phyloP scores from a whole-genome alignment of 257 asterid genomes.

The Nicotiana paniculata region DNA sequence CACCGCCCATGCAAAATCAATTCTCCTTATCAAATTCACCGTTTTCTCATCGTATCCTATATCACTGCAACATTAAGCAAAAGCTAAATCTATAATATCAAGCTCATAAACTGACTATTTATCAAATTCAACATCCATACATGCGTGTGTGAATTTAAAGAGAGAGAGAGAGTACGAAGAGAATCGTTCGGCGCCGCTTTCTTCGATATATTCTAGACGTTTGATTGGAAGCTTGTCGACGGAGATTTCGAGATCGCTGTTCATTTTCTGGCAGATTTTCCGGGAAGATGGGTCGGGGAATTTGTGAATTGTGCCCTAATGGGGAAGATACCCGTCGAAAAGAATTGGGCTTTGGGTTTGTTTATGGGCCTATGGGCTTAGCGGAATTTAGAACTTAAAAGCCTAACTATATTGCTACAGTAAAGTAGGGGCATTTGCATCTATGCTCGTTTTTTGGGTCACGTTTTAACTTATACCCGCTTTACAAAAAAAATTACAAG shows the following conservation, averaged over 20 bases:
- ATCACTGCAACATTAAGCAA: slow-evolving; percentile 42
- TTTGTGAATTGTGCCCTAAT: neutral
- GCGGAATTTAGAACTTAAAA: neutral
- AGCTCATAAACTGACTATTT: neutral
- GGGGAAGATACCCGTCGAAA: neutral
- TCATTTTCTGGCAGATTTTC: slow-evolving; percentile 34
- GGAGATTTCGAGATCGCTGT: slow-evolving; percentile 52
- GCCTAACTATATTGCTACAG: neutral
- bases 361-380: neutral
- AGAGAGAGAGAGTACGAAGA: slow-evolving; percentile 39
- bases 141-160: neutral
- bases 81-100: slow-evolving; percentile 1
- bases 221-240: slow-evolving; percentile 86
- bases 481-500: no score
- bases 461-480: no score
- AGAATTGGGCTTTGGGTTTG: neutral
- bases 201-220: slow-evolving; percentile 64
- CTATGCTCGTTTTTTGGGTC: no score
- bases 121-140: neutral
- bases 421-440: no score
- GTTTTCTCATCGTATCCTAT: slow-evolving; percentile 78
- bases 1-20: slow-evolving; percentile 91
- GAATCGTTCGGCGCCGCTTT: slow-evolving; percentile 74
- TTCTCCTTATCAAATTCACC: slow-evolving; percentile 65
- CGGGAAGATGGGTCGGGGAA: slow-evolving; percentile 2